Evolutionary conservation across 2,329 filamentous ascomycete genomes (phyloP).

Genomic region (Paracamarosporium sp.): DNA sequence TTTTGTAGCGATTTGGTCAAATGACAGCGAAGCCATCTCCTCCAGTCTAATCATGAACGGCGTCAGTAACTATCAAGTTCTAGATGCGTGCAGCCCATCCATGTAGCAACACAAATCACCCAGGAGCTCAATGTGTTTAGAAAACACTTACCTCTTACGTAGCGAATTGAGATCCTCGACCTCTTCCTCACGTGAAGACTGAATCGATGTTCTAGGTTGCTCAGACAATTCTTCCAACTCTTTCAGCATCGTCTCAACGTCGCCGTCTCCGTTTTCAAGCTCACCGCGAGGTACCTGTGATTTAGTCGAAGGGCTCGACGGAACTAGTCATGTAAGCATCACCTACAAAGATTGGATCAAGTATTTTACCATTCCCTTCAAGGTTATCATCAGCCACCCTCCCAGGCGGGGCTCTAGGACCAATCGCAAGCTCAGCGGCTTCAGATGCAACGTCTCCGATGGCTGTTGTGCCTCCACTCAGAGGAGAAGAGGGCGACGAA

Average conservation of each 20-base stretch:
- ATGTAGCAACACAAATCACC: too few relatives aligned
- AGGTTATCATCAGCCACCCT: background rate
- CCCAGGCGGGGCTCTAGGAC: background rate
- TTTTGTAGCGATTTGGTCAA: background rate
- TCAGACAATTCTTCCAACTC: background rate
- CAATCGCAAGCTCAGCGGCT: background rate
- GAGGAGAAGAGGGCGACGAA: background rate
- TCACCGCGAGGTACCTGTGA: background rate
- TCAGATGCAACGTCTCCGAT: background rate
- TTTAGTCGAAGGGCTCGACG: background rate
- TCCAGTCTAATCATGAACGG: background rate
- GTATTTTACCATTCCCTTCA: background rate
- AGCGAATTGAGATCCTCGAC: background rate
- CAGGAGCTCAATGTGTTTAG: too few relatives aligned
- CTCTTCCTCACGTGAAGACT: background rate
- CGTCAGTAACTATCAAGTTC: background rate
- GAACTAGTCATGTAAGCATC: background rate
- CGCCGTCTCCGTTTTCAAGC: background rate
- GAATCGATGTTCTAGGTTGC: background rate
- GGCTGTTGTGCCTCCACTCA: too few relatives aligned
- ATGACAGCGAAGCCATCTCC: background rate
- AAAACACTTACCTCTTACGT: background rate
- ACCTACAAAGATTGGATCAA: background rate
- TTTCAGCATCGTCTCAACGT: background rate
- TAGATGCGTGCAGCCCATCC: too few relatives aligned